Base-by-base conservation (phyloP, 1,284 basidiomycete genomes). In the Rhodotorula sp. region DNA sequence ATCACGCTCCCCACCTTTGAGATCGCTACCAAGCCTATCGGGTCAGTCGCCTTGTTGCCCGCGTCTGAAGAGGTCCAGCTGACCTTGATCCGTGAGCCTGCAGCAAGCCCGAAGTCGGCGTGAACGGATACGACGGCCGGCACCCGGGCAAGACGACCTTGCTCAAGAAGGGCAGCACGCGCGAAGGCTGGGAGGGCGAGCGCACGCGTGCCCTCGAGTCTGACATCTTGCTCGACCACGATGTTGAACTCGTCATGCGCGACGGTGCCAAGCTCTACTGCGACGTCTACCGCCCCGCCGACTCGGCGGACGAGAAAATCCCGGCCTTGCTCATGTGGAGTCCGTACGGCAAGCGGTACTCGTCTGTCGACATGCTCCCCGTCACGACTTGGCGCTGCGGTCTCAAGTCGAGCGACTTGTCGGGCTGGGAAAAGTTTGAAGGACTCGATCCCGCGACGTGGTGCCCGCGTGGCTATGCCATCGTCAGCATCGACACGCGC, bases 381-480 rank as follows among this genome's bases (percentile, higher is more conserved):
- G 64, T 59, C 48, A 64, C 69, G 16, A 71, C 64, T 12, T 69
- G 68, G 68, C 34, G 63, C 62, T 57, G 63, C 54, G 63, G 63
- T 15, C 47, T 64, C 54, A 46, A 29, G 29, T 46, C 23, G 16
- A 26, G 26, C 26, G 67, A 68, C 48, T 48, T 76, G 26, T 69
- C 70, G 29, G 79, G 79, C 12, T 71, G 74, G 52, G 71, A 79
- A 56, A 77, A 79, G 57, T 79, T 76, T 47, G 78, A 80, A 34
- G 54, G 52, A 6, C 52, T 78, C 60, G 82, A 91, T 70, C 79
- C 79, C 26, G 79, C 79, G 20, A 67, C 72, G 39, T 79, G 73
- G 72, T 68, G 70, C 31, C 64, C 74, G 10, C 62, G 76, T 12
- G 79, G 79, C 0, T 80, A 79, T 57, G 79, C 78, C 3, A 67